Percentiles rank a stretch among this genome's conserved stretches.
These are phyloP conservation scores for Betula pendula DNA, from an alignment of 306 rosid species.

Conservation along the genomic window DNA sequence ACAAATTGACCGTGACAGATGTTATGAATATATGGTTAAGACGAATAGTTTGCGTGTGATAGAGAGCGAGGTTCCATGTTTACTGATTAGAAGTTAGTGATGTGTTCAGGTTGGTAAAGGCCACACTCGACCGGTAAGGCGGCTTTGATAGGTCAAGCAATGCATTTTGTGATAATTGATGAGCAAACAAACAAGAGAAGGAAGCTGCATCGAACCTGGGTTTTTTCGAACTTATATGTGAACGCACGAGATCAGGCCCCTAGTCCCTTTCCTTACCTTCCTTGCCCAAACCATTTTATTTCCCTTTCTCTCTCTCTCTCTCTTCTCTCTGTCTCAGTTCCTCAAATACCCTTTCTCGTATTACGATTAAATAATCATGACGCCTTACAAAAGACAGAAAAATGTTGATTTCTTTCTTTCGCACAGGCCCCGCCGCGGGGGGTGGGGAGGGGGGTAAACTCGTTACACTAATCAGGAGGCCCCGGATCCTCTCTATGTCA, in stretches of 20 bases:
- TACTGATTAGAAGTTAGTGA: not conserved
- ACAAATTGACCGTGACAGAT: no score
- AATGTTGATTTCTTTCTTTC: not conserved
- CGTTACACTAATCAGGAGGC: no score
- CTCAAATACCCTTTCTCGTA: slow-evolving; percentile 26
- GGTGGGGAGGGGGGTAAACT: no score
- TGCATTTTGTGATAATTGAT: slow-evolving; percentile 20
- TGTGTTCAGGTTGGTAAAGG: not conserved
- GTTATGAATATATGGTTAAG: no score
- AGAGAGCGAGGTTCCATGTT: not conserved
- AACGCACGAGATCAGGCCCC: not conserved
- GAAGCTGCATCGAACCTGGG: slow-evolving; percentile 62
- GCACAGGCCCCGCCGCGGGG: no score
- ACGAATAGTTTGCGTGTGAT: not conserved
- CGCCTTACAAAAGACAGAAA: not conserved
- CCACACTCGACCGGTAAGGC: not conserved
- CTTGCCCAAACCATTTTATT: not conserved
- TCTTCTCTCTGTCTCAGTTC: no score
- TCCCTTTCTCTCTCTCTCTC: not conserved
- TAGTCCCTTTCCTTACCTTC: slow-evolving; percentile 17
- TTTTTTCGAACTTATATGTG: slow-evolving; percentile 35
- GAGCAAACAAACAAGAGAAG: slow-evolving; percentile 48
- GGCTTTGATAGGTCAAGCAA: not conserved
- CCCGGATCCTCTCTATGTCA: no score
- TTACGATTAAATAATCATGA: not conserved